Conservation (phyloP, 169 alveolate species). For the Cryptosporidium baileyi region DNA sequence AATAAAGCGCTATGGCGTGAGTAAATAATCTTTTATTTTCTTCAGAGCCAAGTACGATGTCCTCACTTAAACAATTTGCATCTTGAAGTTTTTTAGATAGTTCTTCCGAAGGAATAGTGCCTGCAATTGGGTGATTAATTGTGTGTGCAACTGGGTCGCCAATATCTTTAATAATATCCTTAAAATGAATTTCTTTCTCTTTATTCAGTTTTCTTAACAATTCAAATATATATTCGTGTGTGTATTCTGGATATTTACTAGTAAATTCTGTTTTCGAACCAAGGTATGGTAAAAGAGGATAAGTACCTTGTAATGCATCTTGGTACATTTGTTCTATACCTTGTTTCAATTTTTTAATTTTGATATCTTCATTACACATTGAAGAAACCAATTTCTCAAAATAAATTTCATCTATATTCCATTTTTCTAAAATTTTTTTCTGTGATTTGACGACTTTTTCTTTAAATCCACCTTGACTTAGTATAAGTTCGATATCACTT, state of each 20-base stretch:
- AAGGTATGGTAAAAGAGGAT: slow-evolving; percentile 31
- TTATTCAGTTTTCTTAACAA: neutral
- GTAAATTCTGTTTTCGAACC: neutral
- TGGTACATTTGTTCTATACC: slow-evolving; percentile 44
- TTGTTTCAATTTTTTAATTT: neutral
- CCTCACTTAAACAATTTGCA: slow-evolving; percentile 27
- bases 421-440: neutral
- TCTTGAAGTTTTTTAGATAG: slow-evolving; percentile 27
- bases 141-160: neutral
- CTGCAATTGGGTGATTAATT: neutral
- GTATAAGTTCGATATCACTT: neutral
- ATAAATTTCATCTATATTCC: neutral
- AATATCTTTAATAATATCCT: neutral
- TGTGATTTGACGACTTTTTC: slow-evolving; percentile 17
- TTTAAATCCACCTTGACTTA: slow-evolving; percentile 19
- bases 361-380: slow-evolving; percentile 1
- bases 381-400: slow-evolving; percentile 6
- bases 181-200: slow-evolving; percentile 18
- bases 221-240: neutral
- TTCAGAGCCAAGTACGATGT: neutral
- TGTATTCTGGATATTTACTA: neutral
- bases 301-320: slow-evolving; percentile 29
- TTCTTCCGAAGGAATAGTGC: slow-evolving; percentile 26
- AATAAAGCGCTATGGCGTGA: slow-evolving; percentile 53
- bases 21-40: slow-evolving; percentile 15